These are phyloP conservation scores for Cordyceps pruinosa DNA, from an alignment of 2,329 filamentous ascomycete species.

Conservation along the genomic window DNA sequence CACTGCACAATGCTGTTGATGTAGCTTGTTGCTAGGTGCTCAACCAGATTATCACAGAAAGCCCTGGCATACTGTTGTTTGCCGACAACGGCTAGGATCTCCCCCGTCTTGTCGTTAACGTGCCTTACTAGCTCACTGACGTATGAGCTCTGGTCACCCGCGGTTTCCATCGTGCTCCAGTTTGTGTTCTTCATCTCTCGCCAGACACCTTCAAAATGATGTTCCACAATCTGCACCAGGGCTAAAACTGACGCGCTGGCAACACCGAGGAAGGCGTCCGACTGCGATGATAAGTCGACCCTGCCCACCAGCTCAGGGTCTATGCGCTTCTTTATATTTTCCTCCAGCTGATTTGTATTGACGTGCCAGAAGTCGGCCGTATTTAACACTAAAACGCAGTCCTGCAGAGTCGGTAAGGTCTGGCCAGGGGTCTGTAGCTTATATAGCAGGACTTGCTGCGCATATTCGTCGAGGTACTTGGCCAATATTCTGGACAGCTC, in stretches of 20 bases:
- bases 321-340: slow-evolving; percentile 87
- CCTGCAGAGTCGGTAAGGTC: slow-evolving; percentile 55
- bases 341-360: slow-evolving; percentile 87
- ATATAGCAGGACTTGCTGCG: slow-evolving; percentile 80
- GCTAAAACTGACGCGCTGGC: slow-evolving; percentile 80
- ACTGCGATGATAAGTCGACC: slow-evolving; percentile 87
- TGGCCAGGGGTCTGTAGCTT: slow-evolving; percentile 53
- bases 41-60: slow-evolving; percentile 93
- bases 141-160: slow-evolving; percentile 90
- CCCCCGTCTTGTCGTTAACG: slow-evolving; percentile 63
- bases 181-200: slow-evolving; percentile 95
- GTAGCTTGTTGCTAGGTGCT: slow-evolving; percentile 73
- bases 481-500: slow-evolving; percentile 81
- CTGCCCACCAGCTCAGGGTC: slow-evolving; percentile 67
- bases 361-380: slow-evolving; percentile 96
- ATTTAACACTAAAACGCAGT: slow-evolving; percentile 81
- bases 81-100: slow-evolving; percentile 69
- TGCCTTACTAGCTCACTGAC: slow-evolving; percentile 72
- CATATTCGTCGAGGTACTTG: slow-evolving; percentile 92
- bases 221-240: slow-evolving; percentile 76
- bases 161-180: slow-evolving; percentile 89
- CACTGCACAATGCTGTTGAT: slow-evolving; percentile 81
- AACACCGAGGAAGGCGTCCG: slow-evolving; percentile 91
- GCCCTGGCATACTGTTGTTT: slow-evolving; percentile 93
- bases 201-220: slow-evolving; percentile 80